Evolutionary conservation across 306 rosid genomes (phyloP), one percentile per base, ranked within the genome.

Genomic region (Vicia sativa): DNA sequence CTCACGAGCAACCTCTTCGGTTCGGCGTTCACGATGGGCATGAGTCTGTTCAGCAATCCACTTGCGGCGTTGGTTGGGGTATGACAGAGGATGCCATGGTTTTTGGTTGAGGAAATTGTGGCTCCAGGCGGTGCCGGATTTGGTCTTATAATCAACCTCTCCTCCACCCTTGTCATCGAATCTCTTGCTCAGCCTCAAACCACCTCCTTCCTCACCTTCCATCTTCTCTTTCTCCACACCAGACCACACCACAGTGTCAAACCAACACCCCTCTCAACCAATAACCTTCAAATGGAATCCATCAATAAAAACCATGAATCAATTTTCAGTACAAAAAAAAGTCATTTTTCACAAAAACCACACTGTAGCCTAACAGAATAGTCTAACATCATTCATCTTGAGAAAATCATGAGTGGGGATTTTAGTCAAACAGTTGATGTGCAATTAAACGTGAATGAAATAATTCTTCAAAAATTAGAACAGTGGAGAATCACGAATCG

Each of bases 11-110:
- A 93, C 95, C 70, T 93, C 97, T 6, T 90, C 87, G 25, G 79
- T 11, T 23, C 89, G 96, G 28, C 96, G 95, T 49, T 81, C 56
- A 41, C 65, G 83, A 10, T 84, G 78, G 67, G 88, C 81, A 74
- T 90, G 88, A 48, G 92, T 86, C 67, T 93, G 98, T 71, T 93
- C 98, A 73, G 97, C 95, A 73, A 93, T 93, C 98, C 98, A 93
- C 80, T 88, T 93, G 71, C 97, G 96, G 67, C 96, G 96, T 65
- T 92, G 98, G 71, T 92, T 92, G 21, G 98, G 98, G 81, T 92
- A 92, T 42, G 98, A 92, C 34, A 92, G 92, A 68, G 96, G 98
- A 65, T 92, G 98, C 98, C 98, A 92, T 34, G 96, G 96, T 88
- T 92, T 92, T 84, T 92, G 96, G 74, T 92, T 92, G 9, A 92